These are phyloP conservation scores for Chlorociboria aeruginascens DNA, from an alignment of 495 filamentous ascomycete genomes.

Conservation along the genomic window DNA sequence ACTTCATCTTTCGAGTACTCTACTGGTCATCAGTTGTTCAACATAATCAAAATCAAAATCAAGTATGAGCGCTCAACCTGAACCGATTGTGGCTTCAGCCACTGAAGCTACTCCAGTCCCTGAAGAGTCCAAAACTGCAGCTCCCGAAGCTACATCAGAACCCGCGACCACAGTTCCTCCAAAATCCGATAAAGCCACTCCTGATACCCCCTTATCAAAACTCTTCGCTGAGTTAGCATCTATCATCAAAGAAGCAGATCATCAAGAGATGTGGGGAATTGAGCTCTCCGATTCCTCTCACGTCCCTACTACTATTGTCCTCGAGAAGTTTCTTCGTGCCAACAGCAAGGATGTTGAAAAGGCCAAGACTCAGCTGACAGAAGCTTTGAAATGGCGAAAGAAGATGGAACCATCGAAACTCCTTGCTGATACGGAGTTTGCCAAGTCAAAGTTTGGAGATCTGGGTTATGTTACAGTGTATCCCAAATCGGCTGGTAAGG, in stretches of 20 bases:
- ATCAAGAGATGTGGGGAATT: conserved; percentile 75
- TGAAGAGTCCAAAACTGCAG: not conserved
- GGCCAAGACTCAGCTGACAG: conserved; percentile 62
- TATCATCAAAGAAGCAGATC: conserved; percentile 34
- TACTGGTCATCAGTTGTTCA: too few species aligned
- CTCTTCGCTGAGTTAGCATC: conserved; percentile 16
- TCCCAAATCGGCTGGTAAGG: conserved; percentile 25
- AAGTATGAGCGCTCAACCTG: conserved; percentile 16
- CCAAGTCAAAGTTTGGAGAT: conserved; percentile 38
- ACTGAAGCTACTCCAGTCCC: not conserved
- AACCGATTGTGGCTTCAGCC: conserved; percentile 1
- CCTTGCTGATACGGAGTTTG: conserved; percentile 23
- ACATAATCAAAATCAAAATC: not conserved
- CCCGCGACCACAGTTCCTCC: not conserved
- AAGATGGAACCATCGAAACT: conserved; percentile 35
- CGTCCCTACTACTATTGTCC: conserved; percentile 63
- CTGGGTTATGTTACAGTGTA: conserved; percentile 44
- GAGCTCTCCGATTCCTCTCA: conserved; percentile 38
- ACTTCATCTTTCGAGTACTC: not conserved
- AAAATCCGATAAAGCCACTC: not conserved
- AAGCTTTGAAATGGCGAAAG: conserved; percentile 72
- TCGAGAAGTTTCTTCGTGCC: conserved; percentile 86
- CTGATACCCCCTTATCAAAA: conserved; percentile 10
- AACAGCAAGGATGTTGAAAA: conserved; percentile 62
- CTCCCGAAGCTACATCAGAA: not conserved